Conservation (phyloP, 345 rosid genomes). For the Trapa incisa region DNA sequence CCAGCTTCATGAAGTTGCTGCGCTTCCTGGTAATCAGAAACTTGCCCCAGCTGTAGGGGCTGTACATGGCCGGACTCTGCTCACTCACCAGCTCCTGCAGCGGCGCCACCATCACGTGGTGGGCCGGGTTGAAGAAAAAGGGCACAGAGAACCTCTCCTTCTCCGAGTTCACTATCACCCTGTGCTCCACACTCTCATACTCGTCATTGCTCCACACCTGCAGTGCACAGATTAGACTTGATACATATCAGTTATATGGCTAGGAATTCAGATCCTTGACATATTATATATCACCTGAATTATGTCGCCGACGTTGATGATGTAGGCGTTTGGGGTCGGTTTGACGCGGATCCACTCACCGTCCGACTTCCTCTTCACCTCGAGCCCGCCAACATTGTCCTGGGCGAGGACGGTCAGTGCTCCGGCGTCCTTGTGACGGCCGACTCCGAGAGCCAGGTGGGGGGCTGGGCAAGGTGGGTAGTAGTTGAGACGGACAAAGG, state of each 20-base stretch:
- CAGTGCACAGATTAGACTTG: not conserved
- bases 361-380: conserved; percentile 23
- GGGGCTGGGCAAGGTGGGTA: conserved; percentile 30
- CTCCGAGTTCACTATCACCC: conserved; percentile 44
- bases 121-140: conserved; percentile 45
- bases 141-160: conserved; percentile 57
- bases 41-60: conserved; percentile 52
- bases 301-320: conserved; percentile 22
- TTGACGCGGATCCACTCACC: conserved; percentile 27
- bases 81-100: conserved; percentile 36
- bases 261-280: not conserved
- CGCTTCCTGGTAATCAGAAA: conserved; percentile 39
- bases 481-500: conserved; percentile 18
- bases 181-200: conserved; percentile 67
- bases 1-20: conserved; percentile 50
- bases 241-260: not conserved
- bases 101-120: conserved; percentile 39
- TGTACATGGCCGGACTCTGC: conserved; percentile 37
- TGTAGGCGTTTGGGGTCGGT: conserved; percentile 18
- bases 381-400: conserved; percentile 28
- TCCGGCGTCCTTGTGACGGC: conserved; percentile 21
- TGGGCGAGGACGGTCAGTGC: conserved; percentile 22
- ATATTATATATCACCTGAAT: conserved; percentile 16
- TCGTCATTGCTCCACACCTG: conserved; percentile 69
- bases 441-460: conserved; percentile 22